Base-by-base conservation (phyloP, 352 stramenopile species). In the Phytophthora sansomeana region DNA sequence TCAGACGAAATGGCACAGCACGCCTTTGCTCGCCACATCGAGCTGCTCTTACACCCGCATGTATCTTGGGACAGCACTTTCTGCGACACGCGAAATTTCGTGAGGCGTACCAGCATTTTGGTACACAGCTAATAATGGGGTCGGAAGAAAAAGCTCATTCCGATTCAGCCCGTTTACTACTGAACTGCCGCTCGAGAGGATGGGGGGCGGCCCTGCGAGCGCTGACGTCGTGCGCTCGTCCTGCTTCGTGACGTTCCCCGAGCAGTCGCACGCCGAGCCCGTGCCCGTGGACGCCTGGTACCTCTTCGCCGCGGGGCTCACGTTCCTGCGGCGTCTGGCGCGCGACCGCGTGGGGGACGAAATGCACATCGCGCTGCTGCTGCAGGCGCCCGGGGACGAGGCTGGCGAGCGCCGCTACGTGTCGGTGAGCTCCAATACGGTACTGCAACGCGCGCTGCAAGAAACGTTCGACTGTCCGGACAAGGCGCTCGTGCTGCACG, bases 251-350 rank as follows among this genome's bases (percentile, higher is more conserved):
- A 95, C 87, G 65, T 95, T 95, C 62, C 87, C 87, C 0, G 85
- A 90, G 60, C 80, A 84, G 47, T 72, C 80, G 10, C 58, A 69
- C 36, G 81, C 87, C 1, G 87, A 95, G 58, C 87, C 87, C 14
- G 81, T 95, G 47, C 84, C 87, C n/a, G 81, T 93, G 39, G 87
- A 95, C 66, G 87, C 83, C 29, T 93, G 87, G 84, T 95, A 93
- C 58, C 69, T 95, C 6, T 79, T 88, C 48, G 87, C 84, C 1
- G 83, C 88, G 33, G 87, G 87, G 3, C 66, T 85, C 38, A 87
- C 78, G 43, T 95, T 93, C 62, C 57, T 95, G 50, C 80, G 83
- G 44, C 84, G 81, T 6, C 52, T 95, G 28, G 80, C 83, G 46
- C 81, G 84, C 24, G 87, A 95, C 58, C 85, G 87, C 32, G 69